Base-by-base conservation (phyloP, 1,284 basidiomycete species). In the Ceratorhiza oryzae-sativae region DNA sequence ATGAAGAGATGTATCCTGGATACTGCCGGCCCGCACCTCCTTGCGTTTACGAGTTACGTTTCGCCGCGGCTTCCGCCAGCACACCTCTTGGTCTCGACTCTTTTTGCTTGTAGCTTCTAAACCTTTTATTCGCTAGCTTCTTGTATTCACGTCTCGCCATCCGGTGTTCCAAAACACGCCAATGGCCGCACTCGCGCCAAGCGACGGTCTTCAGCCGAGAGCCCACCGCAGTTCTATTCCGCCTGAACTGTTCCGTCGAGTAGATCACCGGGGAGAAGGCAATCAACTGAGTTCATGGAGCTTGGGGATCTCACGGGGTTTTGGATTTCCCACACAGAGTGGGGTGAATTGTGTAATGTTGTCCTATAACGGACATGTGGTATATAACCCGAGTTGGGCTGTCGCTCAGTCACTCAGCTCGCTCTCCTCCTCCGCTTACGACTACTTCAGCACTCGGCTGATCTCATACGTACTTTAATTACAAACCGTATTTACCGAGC, bases 231-330 rank as follows among this genome's bases (percentile, higher is more conserved):
- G 51, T 27, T 58, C n/a, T 15, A 41, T 18, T n/a, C 36, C 36
- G 15, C 42, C 51, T 18, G 27, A 42, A 27, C 46, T 45, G 34
- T 36, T 68, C 60, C 53, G 51, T 46, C 25, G 27, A 41, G 10
- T 58, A 27, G 41, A 53, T 56, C 32, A 45, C 65, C 65, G 65
- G 53, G n/a, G 23, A 15, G 23, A 18, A 36, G 49, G 51, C 34
- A 25, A 67, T 67, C 63, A 67, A 68, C 65, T 58, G 65, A 68
- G 53, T 53, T n/a, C 65, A n/a, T 15, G 61, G 65, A 68, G 53
- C 65, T 39, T 27, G 41, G 42, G 20, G 39, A 30, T 56, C 65
- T 68, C 65, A 58, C 36, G 36, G 8, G 4, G 8, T 23, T 15
- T 49, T 23, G n/a, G 23, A 23, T 25, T 49, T 49, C 48, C 48